Conservation (phyloP, 1,284 basidiomycete genomes). For the Athelia sp. region DNA sequence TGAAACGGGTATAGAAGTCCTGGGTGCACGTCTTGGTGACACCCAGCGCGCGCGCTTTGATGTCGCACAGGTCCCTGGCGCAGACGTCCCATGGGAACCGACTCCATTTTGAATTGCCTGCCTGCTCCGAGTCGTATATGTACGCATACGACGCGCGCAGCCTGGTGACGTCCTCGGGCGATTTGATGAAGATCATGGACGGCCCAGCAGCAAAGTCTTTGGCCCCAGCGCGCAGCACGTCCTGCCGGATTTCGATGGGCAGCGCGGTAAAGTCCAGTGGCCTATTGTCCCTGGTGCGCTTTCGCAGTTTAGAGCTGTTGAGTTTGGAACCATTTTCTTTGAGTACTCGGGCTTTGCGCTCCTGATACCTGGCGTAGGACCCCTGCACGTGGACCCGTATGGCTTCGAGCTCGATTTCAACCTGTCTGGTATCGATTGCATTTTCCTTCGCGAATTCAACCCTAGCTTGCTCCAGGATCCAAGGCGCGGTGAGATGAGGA, state of each 20-base stretch:
- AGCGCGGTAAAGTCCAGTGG: conserved; percentile 24
- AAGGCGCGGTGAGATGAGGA: conserved; percentile 16
- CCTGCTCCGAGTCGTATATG: not conserved
- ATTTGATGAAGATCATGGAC: not conserved
- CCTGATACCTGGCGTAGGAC: conserved; percentile 10
- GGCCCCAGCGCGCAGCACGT: conserved; percentile 31
- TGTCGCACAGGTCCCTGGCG: not conserved
- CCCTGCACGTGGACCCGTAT: conserved; percentile 24
- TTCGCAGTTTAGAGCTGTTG: too few relatives aligned
- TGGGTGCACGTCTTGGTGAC: not conserved
- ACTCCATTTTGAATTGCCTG: not conserved
- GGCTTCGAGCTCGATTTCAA: conserved; percentile 17
- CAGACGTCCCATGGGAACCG: conserved; percentile 2
- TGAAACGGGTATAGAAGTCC: not conserved
- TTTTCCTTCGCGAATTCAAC: conserved; percentile 8
- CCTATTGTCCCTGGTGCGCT: too few relatives aligned
- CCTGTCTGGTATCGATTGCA: not conserved
- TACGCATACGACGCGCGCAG: not conserved
- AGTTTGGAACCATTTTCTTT: not conserved
- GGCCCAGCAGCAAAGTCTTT: conserved; percentile 38
- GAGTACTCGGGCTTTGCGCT: conserved; percentile 5
- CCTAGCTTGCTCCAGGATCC: conserved; percentile 15
- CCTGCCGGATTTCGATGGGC: conserved; percentile 34
- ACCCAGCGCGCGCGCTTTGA: not conserved
- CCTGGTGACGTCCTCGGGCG: not conserved